A percentile compares a stretch with the other conserved stretches of the same genome.
Conservation (phyloP, 2,329 filamentous ascomycete species). For the Colletotrichum sp. region DNA sequence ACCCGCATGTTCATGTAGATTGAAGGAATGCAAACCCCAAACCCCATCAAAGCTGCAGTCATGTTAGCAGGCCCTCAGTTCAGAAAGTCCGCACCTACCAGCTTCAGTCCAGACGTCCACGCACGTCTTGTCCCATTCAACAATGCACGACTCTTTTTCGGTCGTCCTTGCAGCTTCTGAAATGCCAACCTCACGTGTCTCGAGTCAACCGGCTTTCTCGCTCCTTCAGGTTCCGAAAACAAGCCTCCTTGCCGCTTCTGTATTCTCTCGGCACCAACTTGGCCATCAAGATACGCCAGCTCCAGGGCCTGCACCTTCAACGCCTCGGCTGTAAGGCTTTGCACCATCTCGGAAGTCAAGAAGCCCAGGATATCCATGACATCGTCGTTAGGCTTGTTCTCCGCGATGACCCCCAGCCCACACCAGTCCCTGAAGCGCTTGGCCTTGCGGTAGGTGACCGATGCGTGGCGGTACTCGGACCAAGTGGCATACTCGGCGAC, state of each 20-base stretch:
- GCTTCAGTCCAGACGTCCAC: neutral
- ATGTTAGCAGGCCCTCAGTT: neutral
- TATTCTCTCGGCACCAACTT: neutral
- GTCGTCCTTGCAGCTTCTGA: neutral
- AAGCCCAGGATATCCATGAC: slow-evolving; percentile 25
- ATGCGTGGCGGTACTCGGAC: slow-evolving; percentile 26
- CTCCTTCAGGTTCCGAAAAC: neutral
- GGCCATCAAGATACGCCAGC: neutral
- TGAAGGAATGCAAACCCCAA: too few species aligned
- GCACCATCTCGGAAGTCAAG: slow-evolving; percentile 26
- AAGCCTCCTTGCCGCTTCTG: neutral
- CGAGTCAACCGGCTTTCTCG: neutral
- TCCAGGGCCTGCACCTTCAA: slow-evolving; percentile 9
- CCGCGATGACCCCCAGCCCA: slow-evolving; percentile 22
- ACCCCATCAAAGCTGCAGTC: neutral
- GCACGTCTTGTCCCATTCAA: neutral
- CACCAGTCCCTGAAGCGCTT: slow-evolving; percentile 25
- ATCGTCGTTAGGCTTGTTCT: slow-evolving; percentile 22
- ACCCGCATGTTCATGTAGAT: too few species aligned
- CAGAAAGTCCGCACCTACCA: neutral
- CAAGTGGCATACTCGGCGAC: slow-evolving; percentile 25
- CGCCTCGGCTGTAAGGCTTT: slow-evolving; percentile 11
- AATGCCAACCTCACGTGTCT: slow-evolving; percentile 4
- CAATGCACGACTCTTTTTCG: neutral
- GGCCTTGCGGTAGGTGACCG: slow-evolving; percentile 25